phyloP scores from a whole-genome alignment of 177 flowering plant genomes.

The Vitis hybrid region DNA sequence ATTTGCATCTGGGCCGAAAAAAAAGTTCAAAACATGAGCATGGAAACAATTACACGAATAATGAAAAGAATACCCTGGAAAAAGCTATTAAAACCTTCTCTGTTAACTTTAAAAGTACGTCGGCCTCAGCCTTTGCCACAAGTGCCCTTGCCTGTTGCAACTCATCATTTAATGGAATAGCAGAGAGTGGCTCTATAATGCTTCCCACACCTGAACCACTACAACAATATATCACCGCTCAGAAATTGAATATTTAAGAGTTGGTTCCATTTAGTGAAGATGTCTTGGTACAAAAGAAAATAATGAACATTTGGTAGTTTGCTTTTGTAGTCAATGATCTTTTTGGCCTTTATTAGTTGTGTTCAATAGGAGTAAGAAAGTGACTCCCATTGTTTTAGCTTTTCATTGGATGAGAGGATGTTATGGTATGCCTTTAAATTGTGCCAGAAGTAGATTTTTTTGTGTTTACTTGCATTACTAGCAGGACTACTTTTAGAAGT shows the following conservation, averaged over 20 bases:
- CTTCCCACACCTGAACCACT: constrained; percentile 82
- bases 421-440: too few relatives aligned
- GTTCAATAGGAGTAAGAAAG: too few relatives aligned
- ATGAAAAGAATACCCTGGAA: constrained; percentile 6
- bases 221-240: constrained; percentile 24
- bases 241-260: constrained; percentile 10
- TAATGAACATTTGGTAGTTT: background rate
- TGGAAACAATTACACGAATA: background rate
- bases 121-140: constrained; percentile 74
- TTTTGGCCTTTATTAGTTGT: too few relatives aligned
- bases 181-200: constrained; percentile 79
- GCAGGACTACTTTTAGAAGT: too few relatives aligned
- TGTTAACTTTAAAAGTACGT: constrained; percentile 69
- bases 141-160: constrained; percentile 73
- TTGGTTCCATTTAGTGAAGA: constrained; percentile 2
- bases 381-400: too few relatives aligned
- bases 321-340: too few relatives aligned
- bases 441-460: too few relatives aligned
- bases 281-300: background rate
- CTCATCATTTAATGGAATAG: constrained; percentile 87
- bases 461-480: too few relatives aligned
- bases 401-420: too few relatives aligned
- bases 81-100: constrained; percentile 53
- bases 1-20: constrained; percentile 51
- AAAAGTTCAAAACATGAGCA: constrained; percentile 7